Evolutionary conservation across 805 yeast genomes (phyloP).

Genomic region (Ascoidea asiatica): DNA sequence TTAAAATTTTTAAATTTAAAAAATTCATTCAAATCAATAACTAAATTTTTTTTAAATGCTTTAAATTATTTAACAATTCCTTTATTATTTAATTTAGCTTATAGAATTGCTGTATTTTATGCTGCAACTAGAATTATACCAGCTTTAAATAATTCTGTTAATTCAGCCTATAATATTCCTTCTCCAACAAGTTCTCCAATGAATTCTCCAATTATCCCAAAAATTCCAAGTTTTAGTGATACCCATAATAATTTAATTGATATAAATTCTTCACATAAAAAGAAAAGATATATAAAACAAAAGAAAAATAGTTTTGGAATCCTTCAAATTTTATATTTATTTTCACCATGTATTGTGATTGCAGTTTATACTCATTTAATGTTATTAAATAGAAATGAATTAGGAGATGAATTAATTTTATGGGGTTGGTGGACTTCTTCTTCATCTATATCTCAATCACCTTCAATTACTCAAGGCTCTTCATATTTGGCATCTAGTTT

Average conservation of each 20-base stretch:
- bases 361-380: conserved; percentile 92
- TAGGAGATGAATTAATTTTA: conserved; percentile 45
- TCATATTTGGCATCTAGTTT: not conserved
- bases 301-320: conserved; percentile 8
- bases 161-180: conserved; percentile 16
- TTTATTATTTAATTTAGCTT: conserved; percentile 67
- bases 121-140: conserved; percentile 95
- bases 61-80: conserved; percentile 63
- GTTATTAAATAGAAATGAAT: conserved; percentile 74
- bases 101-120: conserved; percentile 73
- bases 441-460: not conserved
- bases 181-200: conserved; percentile 15
- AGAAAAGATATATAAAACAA: too few species aligned
- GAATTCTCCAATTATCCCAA: conserved; percentile 3
- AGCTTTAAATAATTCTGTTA: conserved; percentile 22
- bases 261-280: not conserved
- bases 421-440: conserved; percentile 51
- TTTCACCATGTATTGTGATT: conserved; percentile 86
- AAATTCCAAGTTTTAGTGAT: conserved; percentile 6
- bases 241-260: not conserved
- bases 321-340: conserved; percentile 60
- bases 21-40: conserved; percentile 19
- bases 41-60: conserved; percentile 33
- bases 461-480: conserved; percentile 1
- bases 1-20: conserved; percentile 14